Base-by-base conservation (phyloP, 768 basidiomycete species). In the Tubosaeta brunneosetosa region DNA sequence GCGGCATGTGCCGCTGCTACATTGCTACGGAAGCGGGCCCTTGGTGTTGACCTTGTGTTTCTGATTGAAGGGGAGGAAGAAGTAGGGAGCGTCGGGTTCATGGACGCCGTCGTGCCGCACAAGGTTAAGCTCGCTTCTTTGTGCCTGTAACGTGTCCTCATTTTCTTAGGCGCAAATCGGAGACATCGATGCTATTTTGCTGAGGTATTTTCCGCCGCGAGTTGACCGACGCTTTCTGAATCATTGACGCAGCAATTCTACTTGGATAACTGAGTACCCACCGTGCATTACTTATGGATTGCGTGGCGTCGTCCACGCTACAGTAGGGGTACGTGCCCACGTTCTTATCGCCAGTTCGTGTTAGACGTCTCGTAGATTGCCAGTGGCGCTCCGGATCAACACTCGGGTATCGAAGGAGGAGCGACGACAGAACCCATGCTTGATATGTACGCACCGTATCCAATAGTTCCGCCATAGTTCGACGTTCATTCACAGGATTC, bases 51-150 rank as follows among this genome's bases (percentile, higher is more conserved):
- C 63, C 66, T 99, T 1, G 84, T 97, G 6, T 84, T 98, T 66
- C 69, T 97, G 47, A 84, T 98, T 14, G 97, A 99, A 70, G 97
- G 97, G 0, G 95, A 98, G 66, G 97, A 97, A 66, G 97, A 99
- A 67, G 84, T 83, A n/a, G 95, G 95, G 1, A 95, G 93, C 64
- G 68, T 76, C 5, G 93, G 94, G 0, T 94, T 99, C 62, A 78
- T 73, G 36, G 82, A 89, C n/a, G 80, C 87, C 2, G 87, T 97
- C 10, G 62, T 72, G 50, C 78, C 75, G 50, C 75, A 93, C 68
- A 93, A 91, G 81, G 91, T 87, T 53, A 42, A 66, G 40, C 31
- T 43, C 5, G 14, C 12, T 49, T 32, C 31, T 40, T 36, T 41
- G 44, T 9, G 16, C 12, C 51, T 31, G 32, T 27, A 34, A 44